Conservation (phyloP, 2,329 filamentous ascomycete genomes). For the Fusarium marasasianum region DNA sequence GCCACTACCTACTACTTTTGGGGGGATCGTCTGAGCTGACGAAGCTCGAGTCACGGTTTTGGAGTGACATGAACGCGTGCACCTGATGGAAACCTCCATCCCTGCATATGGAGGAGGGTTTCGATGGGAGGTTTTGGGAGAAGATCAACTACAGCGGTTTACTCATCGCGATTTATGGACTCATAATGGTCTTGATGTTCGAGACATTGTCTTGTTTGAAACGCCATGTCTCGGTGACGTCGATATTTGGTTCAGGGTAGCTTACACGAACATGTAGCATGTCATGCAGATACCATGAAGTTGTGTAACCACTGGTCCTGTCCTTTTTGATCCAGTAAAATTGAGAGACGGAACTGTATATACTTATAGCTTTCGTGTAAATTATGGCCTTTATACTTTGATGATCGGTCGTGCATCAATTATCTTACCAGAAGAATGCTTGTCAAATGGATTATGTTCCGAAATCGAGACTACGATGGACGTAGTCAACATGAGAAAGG, state of each 20-base stretch:
- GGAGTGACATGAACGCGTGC: slow-evolving; percentile 34
- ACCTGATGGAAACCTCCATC: slow-evolving; percentile 14
- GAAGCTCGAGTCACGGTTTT: slow-evolving; percentile 31
- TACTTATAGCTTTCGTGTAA: neutral
- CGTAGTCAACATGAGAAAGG: neutral
- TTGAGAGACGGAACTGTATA: neutral
- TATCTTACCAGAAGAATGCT: fast-evolving
- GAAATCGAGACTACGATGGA: fast-evolving
- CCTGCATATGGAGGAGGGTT: neutral
- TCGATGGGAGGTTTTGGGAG: neutral
- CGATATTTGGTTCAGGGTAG: slow-evolving; percentile 20
- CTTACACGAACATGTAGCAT: neutral
- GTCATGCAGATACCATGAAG: neutral
- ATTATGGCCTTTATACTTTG: no score
- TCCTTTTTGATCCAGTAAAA: neutral
- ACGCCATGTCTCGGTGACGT: slow-evolving; percentile 22
- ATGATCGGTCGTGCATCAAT: neutral
- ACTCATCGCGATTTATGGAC: neutral
- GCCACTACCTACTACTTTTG: neutral
- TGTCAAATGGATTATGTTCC: neutral
- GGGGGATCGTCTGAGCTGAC: slow-evolving; percentile 21
- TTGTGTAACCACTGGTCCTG: neutral
- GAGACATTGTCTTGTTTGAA: slow-evolving; percentile 5
- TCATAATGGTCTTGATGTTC: neutral
- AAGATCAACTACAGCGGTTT: neutral